Evolutionary conservation across 768 basidiomycete genomes (phyloP).

Genomic region (Lentinula guzmanii): DNA sequence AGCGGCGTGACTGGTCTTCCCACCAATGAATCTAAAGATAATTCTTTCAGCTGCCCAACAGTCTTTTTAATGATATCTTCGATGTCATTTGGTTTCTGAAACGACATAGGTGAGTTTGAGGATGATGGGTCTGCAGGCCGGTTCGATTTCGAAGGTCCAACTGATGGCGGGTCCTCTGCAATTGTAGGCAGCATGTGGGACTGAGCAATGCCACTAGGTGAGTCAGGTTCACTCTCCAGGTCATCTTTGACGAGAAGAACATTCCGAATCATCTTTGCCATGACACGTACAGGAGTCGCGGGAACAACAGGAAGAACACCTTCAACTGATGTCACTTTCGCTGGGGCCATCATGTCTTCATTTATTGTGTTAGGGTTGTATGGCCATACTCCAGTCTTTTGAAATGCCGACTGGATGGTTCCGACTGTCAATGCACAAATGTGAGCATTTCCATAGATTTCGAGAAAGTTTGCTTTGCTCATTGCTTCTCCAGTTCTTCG

Average conservation of each 20-base stretch:
- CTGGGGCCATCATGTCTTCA: constrained; percentile 23
- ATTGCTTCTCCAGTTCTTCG: neutral
- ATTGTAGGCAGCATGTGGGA: too few relatives aligned
- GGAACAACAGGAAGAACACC: neutral
- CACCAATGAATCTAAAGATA: neutral
- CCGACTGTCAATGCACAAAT: neutral
- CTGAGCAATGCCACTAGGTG: too few relatives aligned
- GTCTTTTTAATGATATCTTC: neutral
- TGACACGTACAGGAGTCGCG: neutral
- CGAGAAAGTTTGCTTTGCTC: neutral
- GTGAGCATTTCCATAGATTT: neutral
- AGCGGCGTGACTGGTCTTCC: neutral
- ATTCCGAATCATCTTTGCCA: neutral
- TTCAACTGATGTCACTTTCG: constrained; percentile 9
- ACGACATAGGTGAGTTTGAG: neutral
- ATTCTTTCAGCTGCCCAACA: neutral
- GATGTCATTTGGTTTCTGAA: neutral
- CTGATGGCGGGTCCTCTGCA: too few relatives aligned
- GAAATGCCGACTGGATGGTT: constrained; percentile 12
- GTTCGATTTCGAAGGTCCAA: too few relatives aligned
- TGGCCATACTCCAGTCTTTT: constrained; percentile 26
- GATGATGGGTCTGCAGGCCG: too few relatives aligned
- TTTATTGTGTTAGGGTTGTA: constrained; percentile 22
- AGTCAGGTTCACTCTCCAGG: neutral
- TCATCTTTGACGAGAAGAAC: neutral